Percentiles rank a stretch among this genome's conserved stretches.
Evolutionary conservation across 1,139 yeast genomes (phyloP).

Genomic region (Protomyces macrosporus): DNA sequence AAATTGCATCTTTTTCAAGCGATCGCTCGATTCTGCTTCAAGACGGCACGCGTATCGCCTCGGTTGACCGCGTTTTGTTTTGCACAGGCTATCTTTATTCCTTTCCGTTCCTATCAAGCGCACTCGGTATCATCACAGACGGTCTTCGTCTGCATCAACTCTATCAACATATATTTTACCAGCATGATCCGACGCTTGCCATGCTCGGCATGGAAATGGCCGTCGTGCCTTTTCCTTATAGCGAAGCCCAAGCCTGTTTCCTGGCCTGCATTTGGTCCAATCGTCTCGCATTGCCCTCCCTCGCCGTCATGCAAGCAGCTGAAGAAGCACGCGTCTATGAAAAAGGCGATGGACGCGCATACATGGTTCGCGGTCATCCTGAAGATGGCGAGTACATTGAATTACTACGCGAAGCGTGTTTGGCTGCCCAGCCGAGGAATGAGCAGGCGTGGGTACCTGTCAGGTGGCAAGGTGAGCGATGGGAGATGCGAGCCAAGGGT

Average conservation of each 20-base stretch:
- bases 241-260: slow-evolving; percentile 44
- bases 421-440: not conserved
- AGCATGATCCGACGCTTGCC: slow-evolving; percentile 54
- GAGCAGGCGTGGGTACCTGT: slow-evolving; percentile 3
- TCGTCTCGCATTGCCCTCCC: slow-evolving; percentile 45
- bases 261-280: slow-evolving; percentile 54
- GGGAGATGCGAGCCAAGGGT: not conserved
- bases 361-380: slow-evolving; percentile 13
- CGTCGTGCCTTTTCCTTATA: slow-evolving; percentile 54
- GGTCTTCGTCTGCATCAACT: slow-evolving; percentile 49
- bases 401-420: not conserved
- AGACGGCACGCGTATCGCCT: slow-evolving; percentile 43
- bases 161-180: slow-evolving; percentile 51
- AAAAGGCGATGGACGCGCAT: slow-evolving; percentile 40
- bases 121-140: slow-evolving; percentile 38
- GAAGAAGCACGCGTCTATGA: slow-evolving; percentile 35
- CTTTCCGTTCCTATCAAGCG: slow-evolving; percentile 10
- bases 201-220: slow-evolving; percentile 46
- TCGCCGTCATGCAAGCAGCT: slow-evolving; percentile 42
- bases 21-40: slow-evolving; percentile 39
- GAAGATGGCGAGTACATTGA: slow-evolving; percentile 21
- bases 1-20: slow-evolving; percentile 40
- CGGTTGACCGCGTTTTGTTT: slow-evolving; percentile 51
- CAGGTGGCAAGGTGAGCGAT: slow-evolving; percentile 5
- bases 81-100: slow-evolving; percentile 44